Conservation (phyloP, 2,329 filamentous ascomycete genomes). For the Sarocladium oryzae region DNA sequence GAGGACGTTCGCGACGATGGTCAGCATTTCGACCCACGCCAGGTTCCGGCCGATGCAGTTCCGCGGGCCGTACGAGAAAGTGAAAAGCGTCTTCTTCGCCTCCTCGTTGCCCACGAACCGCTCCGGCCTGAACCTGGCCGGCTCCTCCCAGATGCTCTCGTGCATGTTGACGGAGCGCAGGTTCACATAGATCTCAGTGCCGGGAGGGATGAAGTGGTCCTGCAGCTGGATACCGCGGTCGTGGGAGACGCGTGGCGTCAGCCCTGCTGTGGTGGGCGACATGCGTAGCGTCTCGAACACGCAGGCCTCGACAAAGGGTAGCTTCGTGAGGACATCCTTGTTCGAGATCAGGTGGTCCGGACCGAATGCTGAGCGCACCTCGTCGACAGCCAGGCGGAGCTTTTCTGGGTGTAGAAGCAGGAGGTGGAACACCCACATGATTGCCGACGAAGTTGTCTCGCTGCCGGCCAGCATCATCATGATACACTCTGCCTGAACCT, state of each 20-base stretch:
- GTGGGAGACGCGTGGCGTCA: conserved; percentile 7
- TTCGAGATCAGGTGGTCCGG: too few species aligned
- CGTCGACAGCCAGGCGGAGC: too few species aligned
- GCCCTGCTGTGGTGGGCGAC: conserved; percentile 8
- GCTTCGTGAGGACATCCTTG: too few species aligned
- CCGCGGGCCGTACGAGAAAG: conserved; percentile 10
- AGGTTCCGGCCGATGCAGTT: conserved; percentile 11
- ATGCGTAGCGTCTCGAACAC: conserved; percentile 10
- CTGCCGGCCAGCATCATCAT: too few species aligned
- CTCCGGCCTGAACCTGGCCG: conserved; percentile 6
- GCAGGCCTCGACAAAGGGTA: too few species aligned
- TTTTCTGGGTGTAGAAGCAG: too few species aligned
- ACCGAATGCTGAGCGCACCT: too few species aligned
- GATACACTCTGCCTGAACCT: too few species aligned
- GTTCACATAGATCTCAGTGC: conserved; percentile 10
- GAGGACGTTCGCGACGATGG: conserved; percentile 6
- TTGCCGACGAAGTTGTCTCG: too few species aligned
- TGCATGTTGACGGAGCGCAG: conserved; percentile 3
- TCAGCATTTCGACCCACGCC: conserved; percentile 9
- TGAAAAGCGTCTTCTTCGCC: conserved; percentile 10
- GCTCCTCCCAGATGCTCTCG: conserved; percentile 8
- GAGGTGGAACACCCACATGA: too few species aligned
- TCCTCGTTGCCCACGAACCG: conserved; percentile 7
- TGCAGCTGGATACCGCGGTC: conserved; percentile 9
- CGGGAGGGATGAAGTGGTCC: conserved; percentile 8